Evolutionary conservation across 1,284 basidiomycete species (phyloP), one percentile per base, ranked within the genome.

Genomic region (Cryptococcus sp.): DNA sequence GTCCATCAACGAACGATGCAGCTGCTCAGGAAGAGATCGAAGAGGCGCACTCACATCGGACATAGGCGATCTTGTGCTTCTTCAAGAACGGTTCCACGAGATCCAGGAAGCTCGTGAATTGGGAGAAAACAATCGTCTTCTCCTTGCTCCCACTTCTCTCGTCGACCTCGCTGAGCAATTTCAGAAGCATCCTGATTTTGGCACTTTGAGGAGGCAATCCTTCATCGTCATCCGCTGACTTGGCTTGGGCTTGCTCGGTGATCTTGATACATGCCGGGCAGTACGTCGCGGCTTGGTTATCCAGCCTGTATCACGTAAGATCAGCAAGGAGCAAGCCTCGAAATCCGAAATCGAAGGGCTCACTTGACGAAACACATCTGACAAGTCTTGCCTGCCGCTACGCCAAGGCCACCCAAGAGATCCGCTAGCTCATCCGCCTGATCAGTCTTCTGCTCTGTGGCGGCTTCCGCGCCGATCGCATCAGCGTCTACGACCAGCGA

Each of bases 21-120:
- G 10, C 39, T 2, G 8, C n/a, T 38, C n/a, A n/a, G n/a, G 35
- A 23, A 56, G 54, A 22, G n/a, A n/a, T n/a, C 40, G 20, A 62
- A 52, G 25, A 27, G 35, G 22, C 8, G 10, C 8, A 85, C 91
- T 81, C 72, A 94, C 93, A 97, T 68, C 93, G 85, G 22, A 91
- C 90, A 73, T 85, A 94, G 54, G 82, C 82, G 66, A 92, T 82
- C 0, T 84, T 84, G 6, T 84, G 81, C 3, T 84, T 81, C 22
- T 80, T 79, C 70, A 98, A 80, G 79, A 94, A 94, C 0, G 88
- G 88, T 77, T 93, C 87, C 49, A 97, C 82, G 55, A 97, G 73
- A 75, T 94, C 86, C 56, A 98, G 80, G 86, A 97, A 94, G 13
- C 84, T 85, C 0, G 94, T 96, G 74, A 97, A 98, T 71, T 82